Conservation (phyloP, 257 asterid genomes). For the Solanum clarkiae region DNA sequence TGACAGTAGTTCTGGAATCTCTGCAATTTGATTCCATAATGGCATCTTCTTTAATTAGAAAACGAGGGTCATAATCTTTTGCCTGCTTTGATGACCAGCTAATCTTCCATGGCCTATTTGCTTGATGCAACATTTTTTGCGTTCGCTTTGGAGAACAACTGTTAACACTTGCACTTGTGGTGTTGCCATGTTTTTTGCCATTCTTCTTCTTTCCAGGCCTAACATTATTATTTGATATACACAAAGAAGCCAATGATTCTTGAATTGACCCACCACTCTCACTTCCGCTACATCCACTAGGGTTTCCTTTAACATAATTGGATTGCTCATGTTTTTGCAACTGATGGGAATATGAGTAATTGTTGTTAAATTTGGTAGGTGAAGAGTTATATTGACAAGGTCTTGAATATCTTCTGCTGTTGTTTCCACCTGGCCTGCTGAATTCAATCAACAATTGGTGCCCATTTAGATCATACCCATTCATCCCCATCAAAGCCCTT, state of each 20-base stretch:
- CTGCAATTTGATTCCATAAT: slow-evolving; percentile 40
- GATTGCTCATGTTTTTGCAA: background rate
- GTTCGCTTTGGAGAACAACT: slow-evolving; percentile 5
- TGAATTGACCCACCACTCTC: slow-evolving; percentile 18
- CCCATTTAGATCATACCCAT: slow-evolving; percentile 40
- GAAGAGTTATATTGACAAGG: background rate
- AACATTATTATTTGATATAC: background rate
- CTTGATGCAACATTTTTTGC: background rate
- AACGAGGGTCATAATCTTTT: slow-evolving; percentile 66
- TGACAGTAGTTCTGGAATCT: slow-evolving; percentile 84
- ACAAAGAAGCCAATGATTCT: slow-evolving; percentile 29
- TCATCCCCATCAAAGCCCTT: slow-evolving; percentile 45
- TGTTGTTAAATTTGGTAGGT: background rate
- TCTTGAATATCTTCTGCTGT: slow-evolving; percentile 4
- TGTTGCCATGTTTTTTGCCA: background rate
- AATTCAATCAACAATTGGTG: slow-evolving; percentile 36
- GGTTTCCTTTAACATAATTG: slow-evolving; percentile 16
- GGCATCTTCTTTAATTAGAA: slow-evolving; percentile 55
- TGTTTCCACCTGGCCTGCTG: slow-evolving; percentile 76
- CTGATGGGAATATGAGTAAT: background rate
- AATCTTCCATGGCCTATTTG: slow-evolving; percentile 23
- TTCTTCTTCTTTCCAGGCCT: background rate
- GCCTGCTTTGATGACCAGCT: slow-evolving; percentile 10
- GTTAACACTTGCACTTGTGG: background rate
- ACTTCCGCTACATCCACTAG: slow-evolving; percentile 16